Conservation (phyloP, 2,329 filamentous ascomycete species). For the Hypoxylon sp. region DNA sequence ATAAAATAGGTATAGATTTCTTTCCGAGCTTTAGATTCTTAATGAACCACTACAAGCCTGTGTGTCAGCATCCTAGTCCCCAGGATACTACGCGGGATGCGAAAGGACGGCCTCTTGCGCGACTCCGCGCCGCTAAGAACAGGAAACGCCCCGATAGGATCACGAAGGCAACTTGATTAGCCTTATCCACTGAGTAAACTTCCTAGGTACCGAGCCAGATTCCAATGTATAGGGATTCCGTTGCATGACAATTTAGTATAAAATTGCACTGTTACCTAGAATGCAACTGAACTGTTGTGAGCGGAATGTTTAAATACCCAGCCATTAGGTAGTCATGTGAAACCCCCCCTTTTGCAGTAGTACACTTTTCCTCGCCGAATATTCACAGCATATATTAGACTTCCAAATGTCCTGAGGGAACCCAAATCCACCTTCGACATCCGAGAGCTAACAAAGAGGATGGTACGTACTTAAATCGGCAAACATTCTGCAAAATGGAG, state of each 20-base stretch:
- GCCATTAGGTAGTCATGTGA: too few relatives aligned
- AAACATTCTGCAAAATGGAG: not conserved
- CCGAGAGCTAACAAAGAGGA: not conserved
- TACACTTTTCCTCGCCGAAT: too few relatives aligned
- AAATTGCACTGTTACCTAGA: too few relatives aligned
- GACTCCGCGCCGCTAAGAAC: not conserved
- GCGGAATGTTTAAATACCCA: too few relatives aligned
- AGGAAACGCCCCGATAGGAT: not conserved
- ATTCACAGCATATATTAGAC: too few relatives aligned
- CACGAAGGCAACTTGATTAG: not conserved
- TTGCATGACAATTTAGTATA: too few relatives aligned
- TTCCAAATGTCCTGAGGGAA: not conserved
- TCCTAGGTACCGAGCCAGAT: too few relatives aligned
- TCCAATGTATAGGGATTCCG: too few relatives aligned
- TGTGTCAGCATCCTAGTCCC: not conserved
- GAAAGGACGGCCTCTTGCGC: not conserved
- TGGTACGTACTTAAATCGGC: not conserved
- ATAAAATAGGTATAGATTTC: not conserved
- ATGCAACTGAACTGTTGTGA: too few relatives aligned
- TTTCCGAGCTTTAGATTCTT: not conserved
- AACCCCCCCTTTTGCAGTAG: too few relatives aligned
- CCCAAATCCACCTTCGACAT: not conserved
- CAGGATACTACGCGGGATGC: not conserved
- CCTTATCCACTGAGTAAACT: not conserved
- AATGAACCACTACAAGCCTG: not conserved